Evolutionary conservation across 768 basidiomycete genomes (phyloP).

Genomic region (Collybia mongolica): DNA sequence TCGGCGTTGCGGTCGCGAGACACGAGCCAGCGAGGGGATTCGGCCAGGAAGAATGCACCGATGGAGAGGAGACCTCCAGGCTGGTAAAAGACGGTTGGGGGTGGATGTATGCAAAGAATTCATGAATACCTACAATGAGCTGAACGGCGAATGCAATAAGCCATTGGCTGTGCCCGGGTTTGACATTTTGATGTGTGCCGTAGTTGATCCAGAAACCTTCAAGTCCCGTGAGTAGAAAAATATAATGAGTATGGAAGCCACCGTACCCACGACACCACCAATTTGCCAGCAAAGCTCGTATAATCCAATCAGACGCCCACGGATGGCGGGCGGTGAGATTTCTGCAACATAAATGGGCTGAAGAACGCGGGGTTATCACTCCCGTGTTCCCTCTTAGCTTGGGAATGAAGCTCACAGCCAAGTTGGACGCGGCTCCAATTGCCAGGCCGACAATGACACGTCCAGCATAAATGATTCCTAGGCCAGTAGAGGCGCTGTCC

Average conservation of each 20-base stretch:
- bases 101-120: neutral
- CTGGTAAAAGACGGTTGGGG: constrained; percentile 11
- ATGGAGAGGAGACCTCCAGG: constrained; percentile 32
- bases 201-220: constrained; percentile 37
- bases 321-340: constrained; percentile 40
- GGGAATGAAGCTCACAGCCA: constrained; percentile 22
- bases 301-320: constrained; percentile 46
- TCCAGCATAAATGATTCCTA: constrained; percentile 40
- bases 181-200: constrained; percentile 28
- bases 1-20: constrained; percentile 30
- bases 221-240: neutral
- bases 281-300: constrained; percentile 50
- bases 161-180: constrained; percentile 30
- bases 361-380: neutral
- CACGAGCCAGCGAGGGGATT: constrained; percentile 36
- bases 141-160: constrained; percentile 37
- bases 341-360: constrained; percentile 44
- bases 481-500: constrained; percentile 25
- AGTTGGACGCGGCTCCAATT: constrained; percentile 35
- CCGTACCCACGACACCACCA: constrained; percentile 39
- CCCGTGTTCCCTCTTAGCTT: neutral
- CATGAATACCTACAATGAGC: constrained; percentile 24
- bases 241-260: constrained; percentile 4
- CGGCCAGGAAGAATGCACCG: constrained; percentile 28
- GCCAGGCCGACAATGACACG: constrained; percentile 39